phyloP scores from a whole-genome alignment of 768 basidiomycete genomes.

The Leccinum truebloodii region DNA sequence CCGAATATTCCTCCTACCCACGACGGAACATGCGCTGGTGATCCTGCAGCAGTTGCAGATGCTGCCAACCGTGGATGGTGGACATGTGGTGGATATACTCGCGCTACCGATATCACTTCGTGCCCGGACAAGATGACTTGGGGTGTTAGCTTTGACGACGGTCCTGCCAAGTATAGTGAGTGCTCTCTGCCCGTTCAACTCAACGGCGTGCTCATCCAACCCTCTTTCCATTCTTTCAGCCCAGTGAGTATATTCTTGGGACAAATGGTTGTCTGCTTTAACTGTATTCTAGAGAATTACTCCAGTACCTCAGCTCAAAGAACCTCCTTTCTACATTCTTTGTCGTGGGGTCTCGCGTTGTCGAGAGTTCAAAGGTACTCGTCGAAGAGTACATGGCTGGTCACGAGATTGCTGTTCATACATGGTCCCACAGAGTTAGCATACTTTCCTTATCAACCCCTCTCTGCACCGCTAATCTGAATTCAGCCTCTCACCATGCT shows the following conservation, averaged over 20 bases:
- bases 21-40: constrained; percentile 68
- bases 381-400: constrained; percentile 79
- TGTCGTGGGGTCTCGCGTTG: constrained; percentile 81
- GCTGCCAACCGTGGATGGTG: constrained; percentile 81
- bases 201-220: constrained; percentile 9
- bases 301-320: constrained; percentile 68
- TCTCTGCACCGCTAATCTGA: constrained; percentile 16
- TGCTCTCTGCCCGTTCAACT: constrained; percentile 13
- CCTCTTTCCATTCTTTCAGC: constrained; percentile 35
- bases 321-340: constrained; percentile 85
- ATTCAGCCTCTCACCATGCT: constrained; percentile 62
- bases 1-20: constrained; percentile 62
- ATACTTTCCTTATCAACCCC: neutral
- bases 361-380: constrained; percentile 74
- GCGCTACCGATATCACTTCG: constrained; percentile 57
- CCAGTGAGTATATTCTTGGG: constrained; percentile 40
- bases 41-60: constrained; percentile 55
- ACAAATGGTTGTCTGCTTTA: neutral
- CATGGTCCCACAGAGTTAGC: constrained; percentile 82
- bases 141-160: constrained; percentile 89
- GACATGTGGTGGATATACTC: constrained; percentile 79
- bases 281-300: constrained; percentile 49
- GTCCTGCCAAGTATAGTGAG: constrained; percentile 81
- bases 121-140: constrained; percentile 72
- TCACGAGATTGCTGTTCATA: constrained; percentile 83